Base-by-base conservation (phyloP, 768 basidiomycete genomes). In the Hemileccinum rubropunctum region DNA sequence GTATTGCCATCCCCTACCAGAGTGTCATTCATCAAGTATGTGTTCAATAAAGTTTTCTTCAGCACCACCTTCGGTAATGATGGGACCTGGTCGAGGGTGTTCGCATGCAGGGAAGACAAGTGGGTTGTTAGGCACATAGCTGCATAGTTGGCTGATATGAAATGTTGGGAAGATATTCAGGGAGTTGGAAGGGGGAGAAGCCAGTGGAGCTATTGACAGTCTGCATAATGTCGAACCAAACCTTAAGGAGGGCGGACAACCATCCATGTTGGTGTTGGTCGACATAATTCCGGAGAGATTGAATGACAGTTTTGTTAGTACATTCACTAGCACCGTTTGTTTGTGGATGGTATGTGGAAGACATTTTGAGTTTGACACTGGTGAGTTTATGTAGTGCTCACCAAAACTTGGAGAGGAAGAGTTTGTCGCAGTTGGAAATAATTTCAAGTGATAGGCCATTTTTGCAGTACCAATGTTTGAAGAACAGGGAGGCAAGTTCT, bases 311-410 rank as follows among this genome's bases (percentile, higher is more conserved):
- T 8, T 45, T 45, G 33, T 45, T 45, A 1, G 43, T 45, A 0
- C 8, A 8, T 14, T 35, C 21, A 4, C 34, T 45, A 4, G 43
- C 33, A 6, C 43, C 15, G 9, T 45, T 33, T 0, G 23, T 26
- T 15, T 45, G 34, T 2, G 34, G 48, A 49, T 0, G 64, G 56
- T 1, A 60, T 13, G 9, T 56, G 11, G 0, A 38, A 42, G 11
- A 52, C 20, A 15, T 52, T 47, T 17, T 17, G 3, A 36, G 35
- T 11, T 6, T 5, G 27, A 28, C 27, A 28, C 9, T 28, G 27
- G 27, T 28, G 5, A 28, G 9, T 28, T 28, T 28, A 28, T 28
- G 27, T 4, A 28, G 27, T 4, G 27, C 4, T 28, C 9, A 5
- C 27, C 27, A 28, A 9, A 28, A 28, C 9, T 17, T 3, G 2